Evolutionary conservation across 345 rosid species (phyloP), one percentile per base, ranked within the genome.

Genomic region (Euphorbia tirucalli): DNA sequence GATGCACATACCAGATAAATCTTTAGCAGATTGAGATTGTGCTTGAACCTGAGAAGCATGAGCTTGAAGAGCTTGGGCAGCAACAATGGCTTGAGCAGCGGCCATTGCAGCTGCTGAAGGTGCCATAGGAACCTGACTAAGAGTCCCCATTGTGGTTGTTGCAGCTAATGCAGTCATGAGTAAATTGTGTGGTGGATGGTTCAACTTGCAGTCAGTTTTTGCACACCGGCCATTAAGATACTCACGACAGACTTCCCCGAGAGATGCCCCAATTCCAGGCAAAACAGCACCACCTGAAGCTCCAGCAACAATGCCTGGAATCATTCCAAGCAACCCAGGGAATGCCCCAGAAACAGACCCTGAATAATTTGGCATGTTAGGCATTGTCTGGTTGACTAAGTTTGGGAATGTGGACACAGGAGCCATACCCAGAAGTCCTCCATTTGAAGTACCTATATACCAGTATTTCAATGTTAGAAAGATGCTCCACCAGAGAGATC

Each of bases 61-160:
- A 39, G 99, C 98, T 80, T 95, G 98, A 82, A 95, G 94, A 16
- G 99, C 97, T 81, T 95, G 95, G 11, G 99, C 99, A n/a, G 99
- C 98, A 81, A 94, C 93, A 78, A 94, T 94, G 48, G 97, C 97
- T 80, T 94, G 98, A 68, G 98, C 98, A 79, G 98, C 98, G 86
- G 98, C 98, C 99, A 92, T 95, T 49, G 99, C 99, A 71, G 98
- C 99, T 35, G 99, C 99, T 43, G 99, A 95, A 84, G 98, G 99
- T 11, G 99, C 96, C 98, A 95, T 92, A 28, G 98, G 99, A 22
- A 89, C 94, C 84, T 90, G 97, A 80, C 96, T 95, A 15, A 90
- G 83, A 68, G 84, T 88, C 67, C 99, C 90, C 96, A 90, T 87
- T 72, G 87, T 79, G 25, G 98, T 89, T n/a, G 97, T 86, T 58